Conservation (phyloP, 345 rosid species). For the Corchorus capsularis region DNA sequence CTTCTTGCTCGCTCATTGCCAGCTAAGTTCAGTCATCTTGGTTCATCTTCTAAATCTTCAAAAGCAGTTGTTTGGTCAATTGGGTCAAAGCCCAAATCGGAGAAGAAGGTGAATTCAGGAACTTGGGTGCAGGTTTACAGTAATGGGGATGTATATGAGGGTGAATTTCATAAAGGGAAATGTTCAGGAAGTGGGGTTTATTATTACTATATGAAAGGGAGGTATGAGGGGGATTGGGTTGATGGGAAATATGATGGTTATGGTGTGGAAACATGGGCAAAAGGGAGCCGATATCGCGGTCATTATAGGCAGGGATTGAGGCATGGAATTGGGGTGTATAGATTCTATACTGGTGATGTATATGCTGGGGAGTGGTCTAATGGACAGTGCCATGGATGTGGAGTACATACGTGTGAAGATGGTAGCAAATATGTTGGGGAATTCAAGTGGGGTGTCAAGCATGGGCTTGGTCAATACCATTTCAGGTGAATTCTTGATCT, state of each 20-base stretch:
- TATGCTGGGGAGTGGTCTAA: constrained; percentile 90
- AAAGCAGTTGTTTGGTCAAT: constrained; percentile 81
- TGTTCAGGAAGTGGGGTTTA: constrained; percentile 86
- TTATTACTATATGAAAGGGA: constrained; percentile 68
- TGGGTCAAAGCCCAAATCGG: constrained; percentile 62
- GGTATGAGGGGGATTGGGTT: constrained; percentile 86
- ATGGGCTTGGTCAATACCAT: constrained; percentile 83
- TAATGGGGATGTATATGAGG: constrained; percentile 82
- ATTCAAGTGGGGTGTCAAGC: constrained; percentile 93
- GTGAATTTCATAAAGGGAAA: constrained; percentile 77
- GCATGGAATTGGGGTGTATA: constrained; percentile 79
- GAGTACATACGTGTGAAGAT: constrained; percentile 76
- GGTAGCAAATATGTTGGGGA: constrained; percentile 78
- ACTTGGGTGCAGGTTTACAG: constrained; percentile 70
- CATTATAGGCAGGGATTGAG: constrained; percentile 83
- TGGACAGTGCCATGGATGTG: constrained; percentile 88
- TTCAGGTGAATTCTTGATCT: constrained; percentile 55
- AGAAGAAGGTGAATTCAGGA: constrained; percentile 58
- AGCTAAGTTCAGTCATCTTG: constrained; percentile 37
- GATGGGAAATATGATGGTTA: constrained; percentile 81
- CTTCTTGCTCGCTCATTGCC: constrained; percentile 62
- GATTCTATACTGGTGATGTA: constrained; percentile 79
- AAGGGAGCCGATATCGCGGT: constrained; percentile 82
- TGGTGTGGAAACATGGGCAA: constrained; percentile 90
- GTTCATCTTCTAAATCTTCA: constrained; percentile 37